phyloP scores from a whole-genome alignment of 2,329 filamentous ascomycete species.

The Verticillium klebahnii region DNA sequence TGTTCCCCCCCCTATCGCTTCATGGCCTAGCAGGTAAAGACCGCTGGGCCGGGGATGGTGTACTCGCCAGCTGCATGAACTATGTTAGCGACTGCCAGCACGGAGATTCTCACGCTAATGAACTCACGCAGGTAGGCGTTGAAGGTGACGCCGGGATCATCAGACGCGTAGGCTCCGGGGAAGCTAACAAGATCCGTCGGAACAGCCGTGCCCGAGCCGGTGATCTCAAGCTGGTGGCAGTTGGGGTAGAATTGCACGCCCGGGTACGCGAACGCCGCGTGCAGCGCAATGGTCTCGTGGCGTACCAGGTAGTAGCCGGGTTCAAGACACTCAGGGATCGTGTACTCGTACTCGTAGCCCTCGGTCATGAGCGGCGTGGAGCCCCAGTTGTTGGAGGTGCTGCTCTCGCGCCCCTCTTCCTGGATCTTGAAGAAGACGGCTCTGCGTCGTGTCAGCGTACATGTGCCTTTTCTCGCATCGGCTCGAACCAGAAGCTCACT shows the following conservation, averaged over 20 bases:
- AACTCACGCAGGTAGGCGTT: constrained; percentile 42
- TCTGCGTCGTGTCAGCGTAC: constrained; percentile 15
- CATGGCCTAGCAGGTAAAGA: constrained; percentile 37
- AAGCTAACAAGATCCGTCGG: constrained; percentile 41
- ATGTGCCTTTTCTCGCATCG: background rate
- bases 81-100: constrained; percentile 1
- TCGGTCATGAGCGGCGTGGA: constrained; percentile 36
- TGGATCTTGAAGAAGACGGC: constrained; percentile 55
- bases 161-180: constrained; percentile 47
- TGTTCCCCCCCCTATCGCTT: background rate
- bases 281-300: constrained; percentile 53
- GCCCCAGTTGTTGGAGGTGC: constrained; percentile 46
- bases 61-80: constrained; percentile 28
- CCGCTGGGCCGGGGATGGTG: constrained; percentile 38
- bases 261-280: constrained; percentile 41
- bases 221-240: constrained; percentile 53
- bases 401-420: constrained; percentile 39
- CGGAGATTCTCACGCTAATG: background rate
- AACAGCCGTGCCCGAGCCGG: constrained; percentile 38
- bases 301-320: constrained; percentile 54
- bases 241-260: constrained; percentile 55
- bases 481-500: background rate
- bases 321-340: constrained; percentile 47
- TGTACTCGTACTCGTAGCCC: constrained; percentile 41
- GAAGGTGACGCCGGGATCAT: constrained; percentile 47